phyloP scores from a whole-genome alignment of 2,329 filamentous ascomycete species.

The Stenocarpella maydis region DNA sequence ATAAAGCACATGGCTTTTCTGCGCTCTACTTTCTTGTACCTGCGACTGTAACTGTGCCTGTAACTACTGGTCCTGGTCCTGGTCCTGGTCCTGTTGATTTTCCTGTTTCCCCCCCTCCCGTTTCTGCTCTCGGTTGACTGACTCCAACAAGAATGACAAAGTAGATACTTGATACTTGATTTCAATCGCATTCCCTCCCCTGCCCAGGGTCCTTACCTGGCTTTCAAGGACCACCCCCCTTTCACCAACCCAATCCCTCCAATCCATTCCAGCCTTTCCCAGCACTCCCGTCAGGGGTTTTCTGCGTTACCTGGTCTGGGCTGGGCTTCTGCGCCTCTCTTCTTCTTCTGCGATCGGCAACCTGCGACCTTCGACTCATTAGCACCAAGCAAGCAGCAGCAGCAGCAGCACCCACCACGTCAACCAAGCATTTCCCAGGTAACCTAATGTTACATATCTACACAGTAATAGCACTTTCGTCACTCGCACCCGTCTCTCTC shows the following conservation, averaged over 20 bases:
- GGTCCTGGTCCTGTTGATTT: neutral
- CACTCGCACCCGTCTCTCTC: neutral
- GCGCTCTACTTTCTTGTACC: neutral
- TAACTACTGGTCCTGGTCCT: neutral
- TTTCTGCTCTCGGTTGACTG: neutral
- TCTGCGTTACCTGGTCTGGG: no score
- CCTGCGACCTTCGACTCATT: slow-evolving; percentile 18
- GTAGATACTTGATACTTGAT: neutral
- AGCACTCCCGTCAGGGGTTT: slow-evolving; percentile 1
- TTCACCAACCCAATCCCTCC: neutral
- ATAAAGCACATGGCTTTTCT: slow-evolving; percentile 1
- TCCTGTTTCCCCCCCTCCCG: neutral
- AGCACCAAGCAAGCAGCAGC: neutral
- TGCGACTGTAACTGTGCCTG: neutral
- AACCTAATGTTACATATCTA: neutral
- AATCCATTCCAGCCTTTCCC: slow-evolving; percentile 19
- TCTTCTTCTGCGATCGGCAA: slow-evolving; percentile 6
- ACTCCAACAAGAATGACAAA: neutral
- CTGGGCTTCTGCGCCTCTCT: slow-evolving; percentile 7
- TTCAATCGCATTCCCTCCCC: slow-evolving; percentile 15
- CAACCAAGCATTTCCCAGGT: slow-evolving; percentile 18
- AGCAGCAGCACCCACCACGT: neutral
- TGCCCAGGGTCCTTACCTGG: slow-evolving; percentile 5
- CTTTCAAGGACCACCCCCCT: slow-evolving; percentile 15
- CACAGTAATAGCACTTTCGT: no score